phyloP scores from a whole-genome alignment of 345 rosid species.

The Lagerstroemia speciosa region DNA sequence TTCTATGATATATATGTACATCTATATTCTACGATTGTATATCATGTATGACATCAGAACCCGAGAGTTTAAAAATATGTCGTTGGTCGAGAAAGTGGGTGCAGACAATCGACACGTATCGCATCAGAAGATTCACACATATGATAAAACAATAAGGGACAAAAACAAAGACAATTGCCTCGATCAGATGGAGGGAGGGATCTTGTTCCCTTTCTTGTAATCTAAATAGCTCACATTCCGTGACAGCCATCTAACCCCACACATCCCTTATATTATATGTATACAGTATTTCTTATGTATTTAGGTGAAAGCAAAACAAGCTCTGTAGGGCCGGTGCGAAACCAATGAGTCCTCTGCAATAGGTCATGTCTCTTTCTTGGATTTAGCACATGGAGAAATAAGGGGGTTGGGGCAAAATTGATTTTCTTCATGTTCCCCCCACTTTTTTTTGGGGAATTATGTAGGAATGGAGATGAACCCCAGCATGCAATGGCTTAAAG shows the following conservation, averaged over 20 bases:
- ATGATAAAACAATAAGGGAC: constrained; percentile 34
- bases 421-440: no score
- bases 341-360: constrained; percentile 27
- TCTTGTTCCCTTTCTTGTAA: constrained; percentile 40
- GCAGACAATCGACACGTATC: constrained; percentile 28
- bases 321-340: constrained; percentile 35
- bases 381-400: constrained; percentile 12
- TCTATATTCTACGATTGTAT: neutral
- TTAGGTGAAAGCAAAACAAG: constrained; percentile 25
- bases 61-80: neutral
- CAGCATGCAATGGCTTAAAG: constrained; percentile 11
- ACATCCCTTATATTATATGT: neutral
- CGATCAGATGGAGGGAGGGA: constrained; percentile 31
- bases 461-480: constrained; percentile 7
- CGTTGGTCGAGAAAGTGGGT: constrained; percentile 5
- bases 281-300: neutral
- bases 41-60: neutral
- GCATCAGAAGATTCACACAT: constrained; percentile 23
- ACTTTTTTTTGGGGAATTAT: neutral
- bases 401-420: neutral
- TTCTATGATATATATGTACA: no score
- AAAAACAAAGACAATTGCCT: constrained; percentile 50
- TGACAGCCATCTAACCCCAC: constrained; percentile 19
- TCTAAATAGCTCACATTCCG: constrained; percentile 15
- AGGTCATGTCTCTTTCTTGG: constrained; percentile 28